Evolutionary conservation across 805 yeast genomes (phyloP).

Genomic region (Cyberlindnera americana): DNA sequence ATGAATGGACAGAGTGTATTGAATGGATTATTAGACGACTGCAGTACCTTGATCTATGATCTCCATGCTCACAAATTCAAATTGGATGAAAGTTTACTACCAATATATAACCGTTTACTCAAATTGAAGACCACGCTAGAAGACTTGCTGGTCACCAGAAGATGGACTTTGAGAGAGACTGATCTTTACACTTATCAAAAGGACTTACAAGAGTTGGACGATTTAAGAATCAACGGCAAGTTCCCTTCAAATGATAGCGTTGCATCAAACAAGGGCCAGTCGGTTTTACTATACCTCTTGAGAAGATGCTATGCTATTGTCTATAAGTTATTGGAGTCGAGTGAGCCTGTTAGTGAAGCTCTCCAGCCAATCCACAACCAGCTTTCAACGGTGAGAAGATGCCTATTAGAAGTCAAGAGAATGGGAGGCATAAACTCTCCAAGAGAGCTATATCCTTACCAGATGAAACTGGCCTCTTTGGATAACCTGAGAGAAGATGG

Average conservation of each 20-base stretch:
- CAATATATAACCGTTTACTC: slow-evolving; percentile 59
- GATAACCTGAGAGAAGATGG: slow-evolving; percentile 90
- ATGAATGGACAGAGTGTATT: slow-evolving; percentile 46
- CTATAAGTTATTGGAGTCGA: slow-evolving; percentile 82
- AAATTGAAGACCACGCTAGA: slow-evolving; percentile 72
- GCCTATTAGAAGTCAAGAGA: slow-evolving; percentile 83
- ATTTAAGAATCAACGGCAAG: slow-evolving; percentile 58
- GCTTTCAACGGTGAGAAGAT: slow-evolving; percentile 83
- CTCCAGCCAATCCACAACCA: slow-evolving; percentile 93
- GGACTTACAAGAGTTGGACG: slow-evolving; percentile 69
- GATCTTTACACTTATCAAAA: slow-evolving; percentile 85
- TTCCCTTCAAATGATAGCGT: slow-evolving; percentile 35
- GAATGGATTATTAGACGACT: slow-evolving; percentile 79
- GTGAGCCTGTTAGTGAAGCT: slow-evolving; percentile 95
- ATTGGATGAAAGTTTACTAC: slow-evolving; percentile 49
- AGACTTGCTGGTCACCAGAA: slow-evolving; percentile 80
- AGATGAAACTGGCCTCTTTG: slow-evolving; percentile 85
- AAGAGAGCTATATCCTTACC: slow-evolving; percentile 93
- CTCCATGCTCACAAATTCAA: slow-evolving; percentile 42
- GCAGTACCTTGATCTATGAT: slow-evolving; percentile 72
- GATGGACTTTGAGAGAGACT: slow-evolving; percentile 97
- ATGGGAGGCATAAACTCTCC: slow-evolving; percentile 87
- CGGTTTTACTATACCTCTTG: slow-evolving; percentile 67
- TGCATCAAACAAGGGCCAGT: slow-evolving; percentile 46
- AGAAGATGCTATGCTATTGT: slow-evolving; percentile 90